Evolutionary conservation across 345 rosid genomes (phyloP), one percentile per base, ranked within the genome.

Genomic region (Hibiscus syriacus): DNA sequence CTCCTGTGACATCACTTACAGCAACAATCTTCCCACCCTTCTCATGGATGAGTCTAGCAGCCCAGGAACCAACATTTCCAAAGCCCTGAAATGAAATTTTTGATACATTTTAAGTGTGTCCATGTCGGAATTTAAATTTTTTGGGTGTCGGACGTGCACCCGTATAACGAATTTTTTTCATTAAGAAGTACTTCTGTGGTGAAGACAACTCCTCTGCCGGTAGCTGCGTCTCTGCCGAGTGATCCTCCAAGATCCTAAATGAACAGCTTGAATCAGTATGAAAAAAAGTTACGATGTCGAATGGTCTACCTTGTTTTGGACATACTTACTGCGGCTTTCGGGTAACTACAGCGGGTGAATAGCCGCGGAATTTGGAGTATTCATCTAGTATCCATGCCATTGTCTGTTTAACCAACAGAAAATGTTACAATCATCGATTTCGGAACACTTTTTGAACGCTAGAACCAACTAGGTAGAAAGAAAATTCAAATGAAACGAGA

Each of bases 331-430:
- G 67, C 6, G 98, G 96, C 74, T 90, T 93, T 72, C 97, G 97
- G 0, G 97, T 93, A 34, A 93, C 97, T 0, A 89, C 85, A 56
- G 97, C 98, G 1, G 98, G 98, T 0, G 98, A 93, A 55, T 93
- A 60, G 70, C 97, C 96, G 22, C 90, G 98, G 64, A 93, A 93
- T 75, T 93, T 90, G 0, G 98, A 93, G 80, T 90, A 90, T 69
- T 93, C 98, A 26, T 93, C 97, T 17, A 93, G 81, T 70, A 93
- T 90, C 98, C 98, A 93, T 5, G 97, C 98, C 97, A 90, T 93
- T 19, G 94, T 90, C 97, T 93, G 82, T 63, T 75, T 7, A 74
- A 72, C 48, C 55, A 53, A 45, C 70, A 10, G 39, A 30, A 57
- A 57, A 29, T 2, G n/a, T n/a, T n/a, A 3, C 22, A 39, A 57